Evolutionary conservation across 23 red algal genomes (phyloP).

Genomic region (Rhodosorus marinus): DNA sequence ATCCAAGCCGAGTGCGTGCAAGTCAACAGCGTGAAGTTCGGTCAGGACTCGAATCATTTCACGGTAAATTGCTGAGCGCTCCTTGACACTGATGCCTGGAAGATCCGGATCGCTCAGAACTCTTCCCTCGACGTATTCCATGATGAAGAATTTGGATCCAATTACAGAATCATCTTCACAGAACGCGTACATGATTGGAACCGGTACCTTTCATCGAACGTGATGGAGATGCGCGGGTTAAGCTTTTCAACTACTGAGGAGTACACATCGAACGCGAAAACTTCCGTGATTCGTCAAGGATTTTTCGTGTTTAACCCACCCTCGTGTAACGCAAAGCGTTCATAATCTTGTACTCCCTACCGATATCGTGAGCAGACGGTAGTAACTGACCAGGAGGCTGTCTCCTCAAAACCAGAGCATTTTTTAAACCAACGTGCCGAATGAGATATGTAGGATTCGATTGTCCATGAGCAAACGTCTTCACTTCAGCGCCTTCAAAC

Average conservation of each 20-base stretch:
- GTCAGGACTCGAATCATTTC: constrained; percentile 23
- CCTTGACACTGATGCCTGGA: constrained; percentile 4
- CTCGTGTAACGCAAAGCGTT: constrained; percentile 11
- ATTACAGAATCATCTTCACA: constrained; percentile 35
- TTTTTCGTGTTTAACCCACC: too few relatives aligned
- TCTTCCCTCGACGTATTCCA: constrained; percentile 66
- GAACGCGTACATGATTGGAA: constrained; percentile 40
- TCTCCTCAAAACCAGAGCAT: not conserved
- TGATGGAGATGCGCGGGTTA: not conserved
- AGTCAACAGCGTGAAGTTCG: constrained; percentile 15
- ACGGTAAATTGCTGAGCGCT: constrained; percentile 17
- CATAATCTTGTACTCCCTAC: constrained; percentile 47
- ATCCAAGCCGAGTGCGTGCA: too few relatives aligned
- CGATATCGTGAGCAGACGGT: constrained; percentile 62
- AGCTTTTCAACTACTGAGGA: not conserved
- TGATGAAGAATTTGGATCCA: constrained; percentile 46
- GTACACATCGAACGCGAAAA: too few relatives aligned
- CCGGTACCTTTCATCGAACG: constrained; percentile 18
- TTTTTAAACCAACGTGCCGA: too few relatives aligned
- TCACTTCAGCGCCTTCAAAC: too few relatives aligned
- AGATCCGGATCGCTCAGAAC: constrained; percentile 45
- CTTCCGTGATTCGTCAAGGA: too few relatives aligned
- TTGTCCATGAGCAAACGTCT: constrained; percentile 56
- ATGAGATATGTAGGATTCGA: constrained; percentile 63
- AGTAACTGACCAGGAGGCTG: constrained; percentile 36